Percentiles rank a stretch among this genome's conserved stretches.
Evolutionary conservation across 2,329 filamentous ascomycete genomes (phyloP).

Genomic region (Calonectria fujianensis): DNA sequence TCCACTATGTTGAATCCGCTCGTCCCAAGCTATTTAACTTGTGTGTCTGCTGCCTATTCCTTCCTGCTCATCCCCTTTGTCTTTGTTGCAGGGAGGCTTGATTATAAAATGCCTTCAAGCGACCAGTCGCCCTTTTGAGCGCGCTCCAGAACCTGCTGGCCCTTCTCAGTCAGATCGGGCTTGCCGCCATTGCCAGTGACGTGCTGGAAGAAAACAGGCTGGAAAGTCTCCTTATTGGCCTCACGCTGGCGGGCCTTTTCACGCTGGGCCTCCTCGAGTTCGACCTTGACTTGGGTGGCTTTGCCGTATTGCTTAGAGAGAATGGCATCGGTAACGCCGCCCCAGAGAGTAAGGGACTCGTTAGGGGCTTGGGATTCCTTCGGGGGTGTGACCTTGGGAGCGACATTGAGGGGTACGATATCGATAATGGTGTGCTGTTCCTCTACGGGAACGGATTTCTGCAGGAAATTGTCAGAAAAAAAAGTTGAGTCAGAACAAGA

Average conservation of each 20-base stretch:
- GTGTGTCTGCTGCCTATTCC: constrained; percentile 16
- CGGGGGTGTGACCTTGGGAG: constrained; percentile 87
- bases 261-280: constrained; percentile 92
- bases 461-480: constrained; percentile 28
- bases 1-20: constrained; percentile 41
- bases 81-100: neutral
- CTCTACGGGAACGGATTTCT: constrained; percentile 69
- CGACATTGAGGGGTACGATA: constrained; percentile 86
- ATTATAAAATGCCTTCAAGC: constrained; percentile 66
- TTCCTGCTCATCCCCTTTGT: neutral
- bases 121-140: constrained; percentile 74
- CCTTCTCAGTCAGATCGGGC: constrained; percentile 74
- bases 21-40: constrained; percentile 19
- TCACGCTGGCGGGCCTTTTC: constrained; percentile 89
- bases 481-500: neutral
- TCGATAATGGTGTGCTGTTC: constrained; percentile 88
- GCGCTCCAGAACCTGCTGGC: constrained; percentile 69
- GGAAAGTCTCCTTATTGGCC: constrained; percentile 80
- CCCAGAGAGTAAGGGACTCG: constrained; percentile 93
- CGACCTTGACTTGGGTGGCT: constrained; percentile 91
- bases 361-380: constrained; percentile 87
- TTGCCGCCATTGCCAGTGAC: constrained; percentile 73
- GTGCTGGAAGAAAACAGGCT: constrained; percentile 90
- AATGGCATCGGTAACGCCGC: constrained; percentile 90
- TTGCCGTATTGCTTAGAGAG: constrained; percentile 86